These are phyloP conservation scores for Eucalyptus grandis DNA, from an alignment of 345 rosid genomes.

Conservation along the genomic window DNA sequence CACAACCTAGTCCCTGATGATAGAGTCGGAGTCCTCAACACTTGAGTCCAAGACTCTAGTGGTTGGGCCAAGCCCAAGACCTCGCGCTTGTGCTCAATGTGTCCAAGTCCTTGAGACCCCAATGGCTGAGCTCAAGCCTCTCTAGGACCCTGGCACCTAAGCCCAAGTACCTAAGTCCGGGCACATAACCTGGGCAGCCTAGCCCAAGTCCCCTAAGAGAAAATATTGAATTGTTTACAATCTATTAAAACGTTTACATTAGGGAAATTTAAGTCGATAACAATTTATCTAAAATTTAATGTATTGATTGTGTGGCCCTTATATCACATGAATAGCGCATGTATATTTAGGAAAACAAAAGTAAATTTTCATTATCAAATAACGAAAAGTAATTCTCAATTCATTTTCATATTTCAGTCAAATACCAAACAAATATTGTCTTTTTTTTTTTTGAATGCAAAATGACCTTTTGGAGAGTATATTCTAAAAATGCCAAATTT, in stretches of 20 bases:
- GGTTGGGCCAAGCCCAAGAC: neutral
- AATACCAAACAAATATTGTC: neutral
- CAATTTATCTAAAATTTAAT: neutral
- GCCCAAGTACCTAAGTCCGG: neutral
- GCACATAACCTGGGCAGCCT: neutral
- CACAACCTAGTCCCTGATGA: neutral
- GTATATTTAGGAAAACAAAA: neutral
- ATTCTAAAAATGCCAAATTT: neutral
- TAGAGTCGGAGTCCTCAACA: neutral
- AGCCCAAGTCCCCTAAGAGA: neutral
- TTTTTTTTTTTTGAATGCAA: neutral
- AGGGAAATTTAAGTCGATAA: neutral
- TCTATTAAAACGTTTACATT: neutral
- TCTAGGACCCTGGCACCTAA: neutral
- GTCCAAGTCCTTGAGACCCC: neutral
- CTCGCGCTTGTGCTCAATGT: neutral
- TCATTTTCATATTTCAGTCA: neutral
- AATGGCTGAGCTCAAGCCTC: neutral
- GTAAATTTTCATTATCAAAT: neutral
- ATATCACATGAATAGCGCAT: neutral
- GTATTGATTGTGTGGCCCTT: neutral
- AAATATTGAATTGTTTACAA: neutral
- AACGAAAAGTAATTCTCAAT: neutral
- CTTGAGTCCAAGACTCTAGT: neutral
- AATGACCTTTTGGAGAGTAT: neutral